Base-by-base conservation (phyloP, 2,329 filamentous ascomycete genomes). In the Phaeophleospora eucalypticola region DNA sequence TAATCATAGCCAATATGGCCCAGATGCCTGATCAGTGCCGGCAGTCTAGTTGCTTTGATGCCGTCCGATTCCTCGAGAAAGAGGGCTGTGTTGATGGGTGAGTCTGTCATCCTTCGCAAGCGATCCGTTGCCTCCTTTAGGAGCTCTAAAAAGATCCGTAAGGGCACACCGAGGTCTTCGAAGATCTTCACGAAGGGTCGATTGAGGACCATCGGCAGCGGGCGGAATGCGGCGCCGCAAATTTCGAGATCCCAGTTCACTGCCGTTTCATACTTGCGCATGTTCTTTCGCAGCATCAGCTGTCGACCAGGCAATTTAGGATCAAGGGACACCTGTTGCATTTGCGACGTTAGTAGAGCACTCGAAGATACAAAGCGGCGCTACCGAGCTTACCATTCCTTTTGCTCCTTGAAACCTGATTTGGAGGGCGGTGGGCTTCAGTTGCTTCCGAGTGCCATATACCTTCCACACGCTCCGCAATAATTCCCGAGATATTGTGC, bases 121-220 rank as follows among this genome's bases (percentile, higher is more conserved):
- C 75, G 70, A 0, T 74, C 54, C 3, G 93, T 68, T 20, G 83
- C 83, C n/a, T 71, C 68, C 0, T 72, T 69, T 63, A 93, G 88
- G 1, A 87, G 67, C 0, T 72, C 59, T 9, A 84, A 61, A 54
- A 95, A 91, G 63, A 79, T 84, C 0, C 66, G 46, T 1, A 69
- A 60, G 0, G 72, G 62, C 0, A 86, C 81, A 0, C 77, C 76
- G 64, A 91, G 81, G 54, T 94, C 89, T 60, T 95, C 89, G 1
- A 95, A 65, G 4, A 94, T 89, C 63, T 94, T 94, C 68, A 94
- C 89, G 51, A 90, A 74, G 54, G 87, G 87, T 1, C 85, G 81
- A 59, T 94, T 94, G 1, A 94, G 75, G 15, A 82, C 79, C 55
- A 90, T 73, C 0, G 79, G 79, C 4, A 91, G 74, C 0, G 86